A percentile compares a stretch with the other conserved stretches of the same genome.
These are phyloP conservation scores for Pseudogymnoascus sp. DNA, from an alignment of 2,329 filamentous ascomycete genomes.

Conservation along the genomic window DNA sequence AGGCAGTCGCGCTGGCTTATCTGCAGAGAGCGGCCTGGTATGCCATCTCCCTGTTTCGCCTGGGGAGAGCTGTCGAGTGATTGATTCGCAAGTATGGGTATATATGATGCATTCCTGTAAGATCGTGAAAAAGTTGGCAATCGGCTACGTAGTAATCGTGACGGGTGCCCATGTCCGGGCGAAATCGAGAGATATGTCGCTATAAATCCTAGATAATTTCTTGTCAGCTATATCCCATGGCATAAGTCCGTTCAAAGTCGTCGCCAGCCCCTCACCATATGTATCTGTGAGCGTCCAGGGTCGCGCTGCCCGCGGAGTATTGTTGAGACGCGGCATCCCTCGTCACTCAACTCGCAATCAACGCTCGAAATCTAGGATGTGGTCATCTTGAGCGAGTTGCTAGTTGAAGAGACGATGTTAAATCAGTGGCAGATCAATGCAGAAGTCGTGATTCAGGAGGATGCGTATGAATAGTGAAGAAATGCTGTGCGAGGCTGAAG, in stretches of 20 bases:
- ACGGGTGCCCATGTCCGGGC: background rate
- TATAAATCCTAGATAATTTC: constrained; percentile 1
- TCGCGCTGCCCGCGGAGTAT: background rate
- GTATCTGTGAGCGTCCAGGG: constrained; percentile 7
- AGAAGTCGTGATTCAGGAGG: background rate
- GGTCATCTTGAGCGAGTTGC: background rate
- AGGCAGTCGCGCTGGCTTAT: background rate
- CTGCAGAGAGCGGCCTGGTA: background rate
- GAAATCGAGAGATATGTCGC: background rate
- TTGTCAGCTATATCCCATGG: background rate
- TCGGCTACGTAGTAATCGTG: background rate
- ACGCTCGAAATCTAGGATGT: background rate
- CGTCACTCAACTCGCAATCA: background rate
- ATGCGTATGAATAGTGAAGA: background rate
- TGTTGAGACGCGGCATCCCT: constrained; percentile 8
- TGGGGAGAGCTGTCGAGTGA: background rate
- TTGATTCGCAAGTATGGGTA: constrained; percentile 5
- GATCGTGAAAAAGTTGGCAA: constrained; percentile 4
- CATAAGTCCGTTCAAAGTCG: background rate
- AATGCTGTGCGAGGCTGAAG: background rate
- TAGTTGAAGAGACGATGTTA: background rate
- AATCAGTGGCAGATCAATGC: background rate
- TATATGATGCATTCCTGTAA: constrained; percentile 1
- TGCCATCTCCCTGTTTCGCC: background rate
- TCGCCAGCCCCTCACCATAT: background rate